Evolutionary conservation across 2,329 filamentous ascomycete genomes (phyloP), one percentile per base, ranked within the genome.

Genomic region (Cryphonectria radicalis): DNA sequence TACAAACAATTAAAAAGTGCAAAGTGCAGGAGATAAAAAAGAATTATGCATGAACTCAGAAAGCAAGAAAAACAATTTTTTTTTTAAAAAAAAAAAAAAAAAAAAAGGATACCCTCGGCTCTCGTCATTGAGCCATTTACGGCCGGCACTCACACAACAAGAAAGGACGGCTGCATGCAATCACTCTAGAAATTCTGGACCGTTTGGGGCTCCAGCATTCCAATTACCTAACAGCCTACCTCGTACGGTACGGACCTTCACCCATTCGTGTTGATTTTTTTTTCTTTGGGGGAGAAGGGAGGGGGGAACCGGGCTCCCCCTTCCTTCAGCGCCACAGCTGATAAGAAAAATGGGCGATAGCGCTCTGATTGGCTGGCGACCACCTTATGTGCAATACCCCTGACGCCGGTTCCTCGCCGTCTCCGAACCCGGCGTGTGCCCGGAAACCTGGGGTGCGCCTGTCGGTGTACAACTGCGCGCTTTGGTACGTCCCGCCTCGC

Each of bases 341-440:
- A 59, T 59, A 59, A 59, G 46, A 22, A 50, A n/a, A 50, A 11
- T 50, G 13, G 13, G 6, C 4, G 55, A 59, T 59, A 59, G 10
- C 25, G 25, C 5, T 19, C 55, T 32, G 25, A 59, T 59, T 59
- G 55, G 55, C 28, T 19, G 25, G 28, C 1, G 4, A 1, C 28
- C 14, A 35, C 55, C 55, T 32, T 32, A 59, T 59, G 55, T 59
- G 55, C 55, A 59, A 59, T 59, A 59, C 55, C 55, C 55, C 55
- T 59, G 55, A 59, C 55, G 55, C 55, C 25, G n/a, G 10, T 17
- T 8, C 25, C 55, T 57, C n/a, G 53, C 25, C 53, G 53, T 28
- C 53, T 57, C 53, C 53, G 53, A 28, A 28, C 25, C 25, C 55
- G 37, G 32, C 32, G 3, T 32, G 32, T 32, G 32, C 32, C 32